phyloP scores from a whole-genome alignment of 1,284 basidiomycete genomes.

The Tilletiopsis washingtonensis region DNA sequence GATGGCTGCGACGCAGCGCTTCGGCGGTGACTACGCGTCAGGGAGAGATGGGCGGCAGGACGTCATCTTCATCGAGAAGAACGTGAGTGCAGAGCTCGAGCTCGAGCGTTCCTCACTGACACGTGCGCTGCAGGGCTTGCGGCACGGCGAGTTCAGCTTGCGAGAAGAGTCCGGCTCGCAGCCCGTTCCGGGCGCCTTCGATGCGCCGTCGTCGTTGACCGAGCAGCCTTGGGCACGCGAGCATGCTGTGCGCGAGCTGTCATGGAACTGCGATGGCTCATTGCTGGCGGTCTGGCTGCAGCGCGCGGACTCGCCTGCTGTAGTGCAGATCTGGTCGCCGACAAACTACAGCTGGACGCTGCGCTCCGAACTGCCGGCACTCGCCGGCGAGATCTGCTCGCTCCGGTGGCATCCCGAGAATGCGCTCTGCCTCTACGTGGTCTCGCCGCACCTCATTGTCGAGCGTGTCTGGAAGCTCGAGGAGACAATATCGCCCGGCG shows the following conservation, averaged over 20 bases:
- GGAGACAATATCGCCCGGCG: slow-evolving; percentile 58
- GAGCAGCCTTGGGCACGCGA: no score
- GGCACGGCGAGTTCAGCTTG: slow-evolving; percentile 80
- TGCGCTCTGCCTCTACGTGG: slow-evolving; percentile 60
- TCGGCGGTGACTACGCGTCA: slow-evolving; percentile 62
- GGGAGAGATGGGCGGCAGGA: slow-evolving; percentile 59
- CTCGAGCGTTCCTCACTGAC: neutral
- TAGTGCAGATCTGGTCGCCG: slow-evolving; percentile 82
- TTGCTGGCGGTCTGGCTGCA: slow-evolving; percentile 76
- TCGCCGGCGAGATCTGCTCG: no score
- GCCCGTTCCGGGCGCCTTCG: slow-evolving; percentile 8
- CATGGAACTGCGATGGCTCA: slow-evolving; percentile 83
- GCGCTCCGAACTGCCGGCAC: slow-evolving; percentile 37
- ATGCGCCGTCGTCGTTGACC: neutral
- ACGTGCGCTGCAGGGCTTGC: slow-evolving; percentile 56
- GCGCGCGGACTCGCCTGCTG: slow-evolving; percentile 5
- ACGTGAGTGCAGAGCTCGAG: slow-evolving; percentile 48
- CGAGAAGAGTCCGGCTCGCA: slow-evolving; percentile 51
- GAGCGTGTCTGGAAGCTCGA: slow-evolving; percentile 66
- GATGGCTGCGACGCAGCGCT: slow-evolving; percentile 73
- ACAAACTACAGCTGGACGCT: slow-evolving; percentile 88
- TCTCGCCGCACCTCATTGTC: slow-evolving; percentile 54
- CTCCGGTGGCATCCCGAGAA: slow-evolving; percentile 85
- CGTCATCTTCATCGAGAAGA: slow-evolving; percentile 89
- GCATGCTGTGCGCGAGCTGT: slow-evolving; percentile 61